phyloP scores from a whole-genome alignment of 306 rosid genomes.

The Trichosanthes truncata region DNA sequence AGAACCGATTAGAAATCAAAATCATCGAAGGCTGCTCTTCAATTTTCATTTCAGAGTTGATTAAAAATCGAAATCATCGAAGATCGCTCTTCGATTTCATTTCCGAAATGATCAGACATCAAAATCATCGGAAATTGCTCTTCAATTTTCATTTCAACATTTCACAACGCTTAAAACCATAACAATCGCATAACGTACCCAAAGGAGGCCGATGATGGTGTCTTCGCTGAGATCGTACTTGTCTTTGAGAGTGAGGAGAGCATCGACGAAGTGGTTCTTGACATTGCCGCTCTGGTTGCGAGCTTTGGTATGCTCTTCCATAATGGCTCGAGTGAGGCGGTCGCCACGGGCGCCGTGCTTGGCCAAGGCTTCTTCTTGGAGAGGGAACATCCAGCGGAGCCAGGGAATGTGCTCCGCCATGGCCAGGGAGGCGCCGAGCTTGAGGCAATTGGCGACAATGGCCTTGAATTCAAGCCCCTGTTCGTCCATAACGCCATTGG shows the following conservation, averaged over 20 bases:
- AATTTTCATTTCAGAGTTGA: not conserved
- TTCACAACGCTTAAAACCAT: too few relatives aligned
- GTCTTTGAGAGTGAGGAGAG: conserved; percentile 64
- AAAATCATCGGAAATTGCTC: not conserved
- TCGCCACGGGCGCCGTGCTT: conserved; percentile 68
- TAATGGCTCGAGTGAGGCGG: conserved; percentile 62
- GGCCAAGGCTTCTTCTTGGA: conserved; percentile 74
- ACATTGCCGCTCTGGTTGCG: conserved; percentile 50
- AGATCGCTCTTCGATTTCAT: not conserved
- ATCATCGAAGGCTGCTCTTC: not conserved
- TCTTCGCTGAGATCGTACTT: conserved; percentile 83
- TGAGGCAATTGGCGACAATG: conserved; percentile 49
- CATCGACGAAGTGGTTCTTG: conserved; percentile 83
- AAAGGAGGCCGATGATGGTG: conserved; percentile 81
- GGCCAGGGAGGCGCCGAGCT: conserved; percentile 70
- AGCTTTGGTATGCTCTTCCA: conserved; percentile 76
- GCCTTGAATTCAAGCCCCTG: conserved; percentile 75
- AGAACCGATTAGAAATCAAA: too few relatives aligned
- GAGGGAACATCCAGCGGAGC: conserved; percentile 86
- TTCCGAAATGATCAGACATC: not conserved
- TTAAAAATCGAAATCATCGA: not conserved
- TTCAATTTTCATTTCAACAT: not conserved
- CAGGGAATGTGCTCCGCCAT: conserved; percentile 82
- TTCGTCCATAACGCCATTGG: conserved; percentile 57
- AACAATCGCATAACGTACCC: conserved; percentile 30